phyloP scores from a whole-genome alignment of 495 filamentous ascomycete species.

The Aspergillus ellipticus region DNA sequence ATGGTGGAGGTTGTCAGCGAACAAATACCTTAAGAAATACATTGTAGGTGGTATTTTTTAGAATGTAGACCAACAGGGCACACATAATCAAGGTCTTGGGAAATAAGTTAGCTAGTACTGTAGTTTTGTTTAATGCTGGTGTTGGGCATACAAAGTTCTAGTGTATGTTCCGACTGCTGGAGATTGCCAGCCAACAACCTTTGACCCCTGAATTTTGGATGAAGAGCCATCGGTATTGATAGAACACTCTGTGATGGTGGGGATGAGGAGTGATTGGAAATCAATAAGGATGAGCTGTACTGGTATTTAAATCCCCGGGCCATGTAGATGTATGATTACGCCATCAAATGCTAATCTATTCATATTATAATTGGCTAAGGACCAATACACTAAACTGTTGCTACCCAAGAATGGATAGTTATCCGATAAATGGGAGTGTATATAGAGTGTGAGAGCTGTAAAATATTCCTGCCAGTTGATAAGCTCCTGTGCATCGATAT shows the following conservation, averaged over 20 bases:
- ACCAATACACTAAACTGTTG: too few species aligned
- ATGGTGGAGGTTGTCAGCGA: not conserved
- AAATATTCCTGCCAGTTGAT: too few species aligned
- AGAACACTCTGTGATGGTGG: not conserved
- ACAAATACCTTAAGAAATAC: conserved; percentile 14
- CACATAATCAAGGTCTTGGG: conserved; percentile 73
- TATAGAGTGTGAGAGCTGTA: too few species aligned
- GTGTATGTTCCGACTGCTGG: conserved; percentile 58
- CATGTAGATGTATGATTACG: too few species aligned
- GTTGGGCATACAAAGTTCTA: conserved; percentile 59
- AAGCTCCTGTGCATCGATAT: too few species aligned
- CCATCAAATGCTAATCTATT: too few species aligned
- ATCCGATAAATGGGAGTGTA: too few species aligned
- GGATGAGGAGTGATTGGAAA: not conserved
- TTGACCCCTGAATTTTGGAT: conserved; percentile 72
- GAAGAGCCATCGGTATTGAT: conserved; percentile 59
- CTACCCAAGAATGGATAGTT: too few species aligned
- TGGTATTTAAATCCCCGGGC: too few species aligned
- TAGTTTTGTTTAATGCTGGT: not conserved
- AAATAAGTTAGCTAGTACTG: not conserved
- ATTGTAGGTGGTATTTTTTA: not conserved
- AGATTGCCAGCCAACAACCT: conserved; percentile 44
- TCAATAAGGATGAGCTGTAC: too few species aligned
- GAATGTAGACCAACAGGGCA: conserved; percentile 53
- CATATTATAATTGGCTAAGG: too few species aligned